These are phyloP conservation scores for Candida caryicola DNA, from an alignment of 805 yeast genomes.

Conservation along the genomic window DNA sequence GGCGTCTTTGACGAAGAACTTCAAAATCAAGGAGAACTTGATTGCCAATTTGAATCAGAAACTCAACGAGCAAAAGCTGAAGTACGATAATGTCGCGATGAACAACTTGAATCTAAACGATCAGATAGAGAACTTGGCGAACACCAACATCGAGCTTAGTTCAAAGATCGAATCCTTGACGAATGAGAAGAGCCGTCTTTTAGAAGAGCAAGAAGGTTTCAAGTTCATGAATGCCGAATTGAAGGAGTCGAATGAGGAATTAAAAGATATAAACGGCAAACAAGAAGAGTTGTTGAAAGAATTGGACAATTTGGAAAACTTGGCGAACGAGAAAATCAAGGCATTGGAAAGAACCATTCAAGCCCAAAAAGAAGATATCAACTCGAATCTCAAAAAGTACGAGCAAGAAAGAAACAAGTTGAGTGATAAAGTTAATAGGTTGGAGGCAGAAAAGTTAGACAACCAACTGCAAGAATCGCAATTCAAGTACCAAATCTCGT, in stretches of 20 bases:
- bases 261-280: constrained; percentile 17
- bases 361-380: constrained; percentile 6
- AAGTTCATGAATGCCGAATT: constrained; percentile 8
- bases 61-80: constrained; percentile 3
- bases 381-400: constrained; percentile 12
- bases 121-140: constrained; percentile 8
- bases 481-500: constrained; percentile 3
- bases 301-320: constrained; percentile 20
- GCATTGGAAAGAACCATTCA: constrained; percentile 15
- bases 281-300: constrained; percentile 23
- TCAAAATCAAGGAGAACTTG: constrained; percentile 14
- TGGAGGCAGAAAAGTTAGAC: constrained; percentile 11
- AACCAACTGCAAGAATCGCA: constrained; percentile 12
- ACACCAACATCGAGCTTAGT: constrained; percentile 11
- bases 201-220: constrained; percentile 5
- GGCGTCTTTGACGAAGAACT: constrained; percentile 23
- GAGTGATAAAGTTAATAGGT: constrained; percentile 14
- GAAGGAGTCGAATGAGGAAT: constrained; percentile 9
- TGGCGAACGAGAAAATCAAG: constrained; percentile 21
- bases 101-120: constrained; percentile 1
- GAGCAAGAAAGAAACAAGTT: constrained; percentile 15
- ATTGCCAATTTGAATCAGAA: constrained; percentile 8
- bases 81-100: neutral
- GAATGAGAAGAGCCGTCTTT: constrained; percentile 18
- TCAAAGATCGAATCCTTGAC: constrained; percentile 15